Conservation (phyloP, 257 asterid genomes). For the Cruciata laevipes region DNA sequence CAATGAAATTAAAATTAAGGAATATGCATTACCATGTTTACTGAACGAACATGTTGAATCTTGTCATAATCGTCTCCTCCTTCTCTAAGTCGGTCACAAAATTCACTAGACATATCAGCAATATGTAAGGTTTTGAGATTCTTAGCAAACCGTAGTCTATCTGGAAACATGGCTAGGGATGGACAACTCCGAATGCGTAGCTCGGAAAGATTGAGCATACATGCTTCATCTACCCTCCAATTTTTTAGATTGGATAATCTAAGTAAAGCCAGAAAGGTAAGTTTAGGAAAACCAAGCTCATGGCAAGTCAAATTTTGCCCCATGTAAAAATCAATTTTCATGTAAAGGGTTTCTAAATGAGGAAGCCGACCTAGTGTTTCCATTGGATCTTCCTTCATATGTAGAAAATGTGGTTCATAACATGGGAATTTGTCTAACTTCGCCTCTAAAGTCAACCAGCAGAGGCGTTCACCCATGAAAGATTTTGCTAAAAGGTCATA, state of each 20-base stretch:
- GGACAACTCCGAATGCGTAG: background rate
- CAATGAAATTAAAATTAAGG: no score
- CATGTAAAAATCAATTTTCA: background rate
- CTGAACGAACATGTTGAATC: no score
- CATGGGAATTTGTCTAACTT: background rate
- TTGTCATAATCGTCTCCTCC: no score
- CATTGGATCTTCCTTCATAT: constrained; percentile 9
- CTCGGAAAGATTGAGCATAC: background rate
- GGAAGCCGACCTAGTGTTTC: background rate
- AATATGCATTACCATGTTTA: no score
- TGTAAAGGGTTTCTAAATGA: background rate
- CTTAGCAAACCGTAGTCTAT: background rate
- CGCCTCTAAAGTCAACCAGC: background rate
- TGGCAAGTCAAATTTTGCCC: no score
- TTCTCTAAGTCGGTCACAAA: constrained; percentile 3
- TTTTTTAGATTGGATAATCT: no score
- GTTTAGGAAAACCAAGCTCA: no score
- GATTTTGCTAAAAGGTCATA: background rate
- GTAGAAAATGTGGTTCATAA: background rate
- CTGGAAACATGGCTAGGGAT: background rate
- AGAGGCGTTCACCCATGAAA: background rate
- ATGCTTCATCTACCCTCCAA: no score
- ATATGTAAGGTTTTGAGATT: background rate
- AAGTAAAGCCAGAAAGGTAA: no score
- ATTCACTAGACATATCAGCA: background rate